Conservation (phyloP, 305 asterid genomes). For the Solanum hybrid region DNA sequence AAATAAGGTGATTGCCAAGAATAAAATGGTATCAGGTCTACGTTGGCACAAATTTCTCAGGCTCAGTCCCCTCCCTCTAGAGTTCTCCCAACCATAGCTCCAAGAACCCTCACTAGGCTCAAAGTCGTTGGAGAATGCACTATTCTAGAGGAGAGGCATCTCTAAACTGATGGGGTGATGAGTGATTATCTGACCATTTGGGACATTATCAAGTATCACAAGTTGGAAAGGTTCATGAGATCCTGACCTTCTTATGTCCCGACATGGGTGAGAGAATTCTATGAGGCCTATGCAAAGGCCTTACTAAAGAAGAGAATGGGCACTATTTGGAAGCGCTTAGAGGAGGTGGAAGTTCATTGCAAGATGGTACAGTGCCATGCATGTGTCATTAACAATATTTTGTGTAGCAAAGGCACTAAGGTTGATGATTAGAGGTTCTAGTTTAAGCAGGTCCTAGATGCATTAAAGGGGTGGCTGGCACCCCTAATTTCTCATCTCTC, state of each 20-base stretch:
- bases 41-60: not conserved
- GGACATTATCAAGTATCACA: not conserved
- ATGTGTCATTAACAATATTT: not conserved
- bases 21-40: too few relatives aligned
- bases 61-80: not conserved
- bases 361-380: not conserved
- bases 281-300: not conserved
- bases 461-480: not conserved
- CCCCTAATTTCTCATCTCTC: not conserved
- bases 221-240: not conserved
- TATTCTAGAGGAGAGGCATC: too few relatives aligned
- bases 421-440: not conserved
- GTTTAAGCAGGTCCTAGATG: not conserved
- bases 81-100: not conserved
- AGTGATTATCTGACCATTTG: not conserved
- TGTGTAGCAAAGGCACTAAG: not conserved
- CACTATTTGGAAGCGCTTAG: not conserved
- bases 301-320: not conserved
- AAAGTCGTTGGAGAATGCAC: not conserved
- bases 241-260: not conserved
- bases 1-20: not conserved
- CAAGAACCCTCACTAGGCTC: not conserved
- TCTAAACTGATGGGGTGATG: not conserved
- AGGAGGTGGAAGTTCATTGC: not conserved
- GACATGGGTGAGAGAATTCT: not conserved